Base-by-base conservation (phyloP, 495 filamentous ascomycete species). In the Amniculicola lignicola region DNA sequence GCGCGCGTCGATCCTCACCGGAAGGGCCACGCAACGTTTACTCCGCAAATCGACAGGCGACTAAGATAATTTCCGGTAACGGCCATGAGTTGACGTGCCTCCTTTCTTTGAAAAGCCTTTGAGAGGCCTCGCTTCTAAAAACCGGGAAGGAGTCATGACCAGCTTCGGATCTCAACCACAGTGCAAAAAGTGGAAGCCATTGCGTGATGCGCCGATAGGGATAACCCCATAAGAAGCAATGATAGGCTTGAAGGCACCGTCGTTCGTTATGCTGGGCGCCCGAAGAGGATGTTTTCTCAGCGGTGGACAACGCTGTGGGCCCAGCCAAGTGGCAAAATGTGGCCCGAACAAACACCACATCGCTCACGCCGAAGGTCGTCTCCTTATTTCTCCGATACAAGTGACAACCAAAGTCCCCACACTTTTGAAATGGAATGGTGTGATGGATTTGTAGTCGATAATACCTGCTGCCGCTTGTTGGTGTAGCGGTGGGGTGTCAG, bases 401-500 rank as follows among this genome's bases (percentile, higher is more conserved):
- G 9, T 6, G 9, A 40, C 16, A 16, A 40, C 9, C 9, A 11
- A 19, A 11, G 16, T 10, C 7, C 7, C 37, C 37, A 11, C n/a
- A 36, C 6, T 14, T 31, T 2, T 33, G 28, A 29, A 10, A 21
- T 25, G 2, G 12, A 16, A 33, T 48, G 3, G 16, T 19, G 29
- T 10, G 27, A 45, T 33, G 44, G 6, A 51, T 7, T 33, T 7
- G 29, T 7, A 7, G 7, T 33, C 29, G 29, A n/a, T 7, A 33
- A 7, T 11, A 16, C 15, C 5, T n/a, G 18, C 31, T 18, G 21
- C 18, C 16, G 47, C 23, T 43, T 5, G 22, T 22, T 6, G n/a
- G 9, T 43, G 38, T 12, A 46, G 31, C 23, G 53, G 43, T 42
- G 53, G 21, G 36, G 31, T 49, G 53, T 42, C 22, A 49, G 19